These are phyloP conservation scores for Xylariaceae sp. DNA, from an alignment of 2,329 filamentous ascomycete genomes.

Conservation along the genomic window DNA sequence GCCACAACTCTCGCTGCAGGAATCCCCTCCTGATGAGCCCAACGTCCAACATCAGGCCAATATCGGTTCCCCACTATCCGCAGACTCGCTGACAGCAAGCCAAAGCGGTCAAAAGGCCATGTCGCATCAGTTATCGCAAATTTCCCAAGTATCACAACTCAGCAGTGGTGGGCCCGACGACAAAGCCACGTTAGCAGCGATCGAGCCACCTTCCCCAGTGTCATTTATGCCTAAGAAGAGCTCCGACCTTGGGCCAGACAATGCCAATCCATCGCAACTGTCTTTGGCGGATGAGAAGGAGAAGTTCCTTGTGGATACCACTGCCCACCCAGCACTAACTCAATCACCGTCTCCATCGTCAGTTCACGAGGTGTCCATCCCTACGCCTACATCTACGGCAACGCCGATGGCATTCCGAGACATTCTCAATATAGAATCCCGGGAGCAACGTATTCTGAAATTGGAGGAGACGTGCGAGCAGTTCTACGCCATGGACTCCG, in stretches of 20 bases:
- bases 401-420: slow-evolving; percentile 62
- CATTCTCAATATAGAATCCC: slow-evolving; percentile 67
- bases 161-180: slow-evolving; percentile 33
- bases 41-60: neutral
- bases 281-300: slow-evolving; percentile 45
- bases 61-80: slow-evolving; percentile 4
- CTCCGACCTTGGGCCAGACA: neutral
- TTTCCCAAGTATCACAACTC: slow-evolving; percentile 31
- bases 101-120: slow-evolving; percentile 18
- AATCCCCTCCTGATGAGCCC: neutral
- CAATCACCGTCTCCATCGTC: slow-evolving; percentile 29
- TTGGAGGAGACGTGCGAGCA: slow-evolving; percentile 71
- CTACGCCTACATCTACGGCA: neutral
- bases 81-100: slow-evolving; percentile 16
- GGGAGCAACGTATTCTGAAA: slow-evolving; percentile 67
- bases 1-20: neutral
- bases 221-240: neutral
- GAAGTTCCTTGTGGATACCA: slow-evolving; percentile 27
- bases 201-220: slow-evolving; percentile 43
- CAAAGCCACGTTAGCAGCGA: slow-evolving; percentile 35
- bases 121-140: slow-evolving; percentile 28
- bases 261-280: slow-evolving; percentile 21
- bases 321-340: slow-evolving; percentile 33
- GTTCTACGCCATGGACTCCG: slow-evolving; percentile 71
- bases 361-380: neutral